Conservation (phyloP, 2,329 filamentous ascomycete genomes). For the Alternaria sp. region DNA sequence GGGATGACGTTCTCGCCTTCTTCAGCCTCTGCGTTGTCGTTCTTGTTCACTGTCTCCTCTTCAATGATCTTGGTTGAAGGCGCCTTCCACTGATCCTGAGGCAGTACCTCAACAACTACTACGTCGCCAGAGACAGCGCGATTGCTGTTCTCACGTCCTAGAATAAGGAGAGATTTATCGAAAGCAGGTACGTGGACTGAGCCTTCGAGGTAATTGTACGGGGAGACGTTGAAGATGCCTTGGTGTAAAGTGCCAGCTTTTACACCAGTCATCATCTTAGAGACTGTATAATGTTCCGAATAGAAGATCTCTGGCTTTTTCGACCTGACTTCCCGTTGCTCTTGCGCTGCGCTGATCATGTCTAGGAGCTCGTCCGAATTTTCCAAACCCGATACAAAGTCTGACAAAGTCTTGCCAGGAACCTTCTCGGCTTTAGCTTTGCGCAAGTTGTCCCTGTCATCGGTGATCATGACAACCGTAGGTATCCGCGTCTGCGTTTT, state of each 20-base stretch:
- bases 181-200: constrained; percentile 91
- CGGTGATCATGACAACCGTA: constrained; percentile 89
- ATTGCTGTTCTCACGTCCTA: constrained; percentile 96
- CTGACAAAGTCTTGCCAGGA: constrained; percentile 69
- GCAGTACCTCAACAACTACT: constrained; percentile 91
- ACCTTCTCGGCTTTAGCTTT: constrained; percentile 82
- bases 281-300: constrained; percentile 86
- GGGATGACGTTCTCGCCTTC: constrained; percentile 79
- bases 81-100: constrained; percentile 95
- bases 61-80: constrained; percentile 96
- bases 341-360: constrained; percentile 86
- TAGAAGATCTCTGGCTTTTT: constrained; percentile 80
- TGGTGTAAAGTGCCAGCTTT: constrained; percentile 91
- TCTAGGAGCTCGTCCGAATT: constrained; percentile 88
- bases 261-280: constrained; percentile 92
- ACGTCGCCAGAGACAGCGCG: constrained; percentile 90
- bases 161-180: constrained; percentile 83
- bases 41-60: constrained; percentile 88
- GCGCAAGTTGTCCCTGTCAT: constrained; percentile 85
- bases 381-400: constrained; percentile 85
- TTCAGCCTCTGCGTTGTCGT: constrained; percentile 91
- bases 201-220: constrained; percentile 97
- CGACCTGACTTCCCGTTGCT: constrained; percentile 70
- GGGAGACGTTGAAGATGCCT: constrained; percentile 93
- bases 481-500: constrained; percentile 68